Percentiles rank a stretch among this genome's conserved stretches.
These are phyloP conservation scores for Xylariaceae sp. DNA, from an alignment of 2,329 filamentous ascomycete species.

Conservation along the genomic window DNA sequence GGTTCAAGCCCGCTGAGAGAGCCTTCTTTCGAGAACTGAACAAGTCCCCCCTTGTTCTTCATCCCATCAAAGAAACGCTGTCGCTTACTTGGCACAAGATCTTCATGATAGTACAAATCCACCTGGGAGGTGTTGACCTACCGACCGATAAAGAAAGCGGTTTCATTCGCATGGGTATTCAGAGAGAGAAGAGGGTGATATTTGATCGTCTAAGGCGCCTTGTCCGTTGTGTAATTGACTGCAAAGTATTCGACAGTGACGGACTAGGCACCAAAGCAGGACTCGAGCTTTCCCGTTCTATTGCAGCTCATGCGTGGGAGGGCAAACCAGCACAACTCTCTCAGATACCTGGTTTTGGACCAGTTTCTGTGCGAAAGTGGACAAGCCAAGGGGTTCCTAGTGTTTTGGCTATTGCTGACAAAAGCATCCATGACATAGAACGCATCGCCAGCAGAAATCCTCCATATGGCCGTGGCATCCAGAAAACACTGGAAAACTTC, in stretches of 20 bases:
- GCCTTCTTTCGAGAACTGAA: constrained; percentile 67
- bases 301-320: constrained; percentile 76
- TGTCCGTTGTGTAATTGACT: constrained; percentile 71
- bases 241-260: constrained; percentile 56
- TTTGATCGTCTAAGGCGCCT: constrained; percentile 66
- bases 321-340: constrained; percentile 72
- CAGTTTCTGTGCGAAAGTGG: constrained; percentile 69
- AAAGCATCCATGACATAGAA: constrained; percentile 70
- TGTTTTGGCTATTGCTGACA: constrained; percentile 62
- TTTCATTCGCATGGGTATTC: constrained; percentile 51
- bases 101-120: constrained; percentile 69
- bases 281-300: constrained; percentile 70
- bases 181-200: constrained; percentile 55
- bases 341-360: constrained; percentile 74
- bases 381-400: constrained; percentile 63
- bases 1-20: constrained; percentile 66
- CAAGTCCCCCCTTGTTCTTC: constrained; percentile 60
- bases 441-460: constrained; percentile 71
- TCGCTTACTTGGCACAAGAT: constrained; percentile 66
- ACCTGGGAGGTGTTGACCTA: constrained; percentile 61
- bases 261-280: constrained; percentile 61
- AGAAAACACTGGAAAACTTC: constrained; percentile 62
- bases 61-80: constrained; percentile 63
- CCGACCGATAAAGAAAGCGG: constrained; percentile 52
- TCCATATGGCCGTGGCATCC: constrained; percentile 69